These are phyloP conservation scores for Chimonanthus praecox DNA, from an alignment of 164 flowering plant species.

Conservation along the genomic window DNA sequence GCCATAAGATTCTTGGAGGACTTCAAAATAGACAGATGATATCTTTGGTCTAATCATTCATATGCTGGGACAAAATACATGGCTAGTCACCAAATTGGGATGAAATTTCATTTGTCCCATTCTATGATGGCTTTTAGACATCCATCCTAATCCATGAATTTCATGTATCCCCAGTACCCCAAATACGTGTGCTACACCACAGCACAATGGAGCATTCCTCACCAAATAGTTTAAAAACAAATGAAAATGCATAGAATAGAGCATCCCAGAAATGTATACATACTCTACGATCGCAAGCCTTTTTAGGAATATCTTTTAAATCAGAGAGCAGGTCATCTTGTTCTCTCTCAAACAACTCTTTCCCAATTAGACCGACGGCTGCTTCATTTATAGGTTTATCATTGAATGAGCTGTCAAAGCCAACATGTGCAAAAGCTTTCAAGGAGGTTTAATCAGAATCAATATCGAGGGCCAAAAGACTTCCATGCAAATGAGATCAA, in stretches of 20 bases:
- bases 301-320: slow-evolving; percentile 88
- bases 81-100: too few relatives aligned
- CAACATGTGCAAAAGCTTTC: slow-evolving; percentile 4
- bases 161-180: too few relatives aligned
- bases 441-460: neutral
- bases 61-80: too few relatives aligned
- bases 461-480: neutral
- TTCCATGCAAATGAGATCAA: neutral
- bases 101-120: too few relatives aligned
- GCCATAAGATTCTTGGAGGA: too few relatives aligned
- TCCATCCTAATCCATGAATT: too few relatives aligned
- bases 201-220: too few relatives aligned
- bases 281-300: slow-evolving; percentile 96
- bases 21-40: too few relatives aligned
- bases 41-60: too few relatives aligned
- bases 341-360: slow-evolving; percentile 86
- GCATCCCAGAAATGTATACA: slow-evolving; percentile 17
- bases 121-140: too few relatives aligned
- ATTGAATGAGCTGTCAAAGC: slow-evolving; percentile 73
- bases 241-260: neutral
- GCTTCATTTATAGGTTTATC: slow-evolving; percentile 83
- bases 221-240: slow-evolving; percentile 5
- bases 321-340: slow-evolving; percentile 92
- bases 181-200: too few relatives aligned
- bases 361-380: slow-evolving; percentile 71